Evolutionary conservation across 108 stramenopile genomes (phyloP).

Genomic region (Cyclotella baltica): DNA sequence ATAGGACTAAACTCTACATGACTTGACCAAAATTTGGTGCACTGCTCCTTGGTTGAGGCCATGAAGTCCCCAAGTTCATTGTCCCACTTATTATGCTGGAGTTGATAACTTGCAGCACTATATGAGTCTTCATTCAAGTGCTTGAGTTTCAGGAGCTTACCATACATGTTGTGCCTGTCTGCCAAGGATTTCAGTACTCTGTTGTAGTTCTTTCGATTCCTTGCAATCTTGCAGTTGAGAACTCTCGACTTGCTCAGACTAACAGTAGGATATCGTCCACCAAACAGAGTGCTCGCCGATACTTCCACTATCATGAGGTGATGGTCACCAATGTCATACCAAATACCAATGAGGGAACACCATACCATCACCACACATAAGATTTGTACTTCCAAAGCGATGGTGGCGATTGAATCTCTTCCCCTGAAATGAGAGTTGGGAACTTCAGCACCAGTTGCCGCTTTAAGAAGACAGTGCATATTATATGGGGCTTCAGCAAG

Average conservation of each 20-base stretch:
- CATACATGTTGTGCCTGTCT: slow-evolving; percentile 2
- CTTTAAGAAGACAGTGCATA: neutral
- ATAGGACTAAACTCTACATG: neutral
- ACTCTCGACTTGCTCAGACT: neutral
- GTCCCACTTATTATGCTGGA: slow-evolving; percentile 5
- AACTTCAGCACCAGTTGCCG: neutral
- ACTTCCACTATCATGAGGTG: slow-evolving; percentile 15
- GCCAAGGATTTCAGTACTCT: neutral
- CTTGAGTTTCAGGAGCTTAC: neutral
- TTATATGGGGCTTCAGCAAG: neutral
- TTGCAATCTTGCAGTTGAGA: slow-evolving; percentile 4
- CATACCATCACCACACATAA: too few species aligned
- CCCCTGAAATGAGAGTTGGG: slow-evolving; percentile 15
- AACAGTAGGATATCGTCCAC: neutral
- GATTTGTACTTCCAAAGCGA: too few species aligned
- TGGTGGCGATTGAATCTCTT: neutral
- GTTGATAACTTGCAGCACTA: slow-evolving; percentile 1
- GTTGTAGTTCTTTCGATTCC: slow-evolving; percentile 6
- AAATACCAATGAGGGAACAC: neutral
- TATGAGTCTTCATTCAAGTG: neutral
- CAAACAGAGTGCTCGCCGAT: slow-evolving; percentile 13
- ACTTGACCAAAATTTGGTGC: neutral
- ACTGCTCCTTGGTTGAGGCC: neutral
- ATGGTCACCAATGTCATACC: slow-evolving; percentile 36
- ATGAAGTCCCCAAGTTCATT: slow-evolving; percentile 18